A percentile compares a stretch with the other conserved stretches of the same genome.
Evolutionary conservation across 108 stramenopile species (phyloP).

Genomic region (Schizochytrium sp.): DNA sequence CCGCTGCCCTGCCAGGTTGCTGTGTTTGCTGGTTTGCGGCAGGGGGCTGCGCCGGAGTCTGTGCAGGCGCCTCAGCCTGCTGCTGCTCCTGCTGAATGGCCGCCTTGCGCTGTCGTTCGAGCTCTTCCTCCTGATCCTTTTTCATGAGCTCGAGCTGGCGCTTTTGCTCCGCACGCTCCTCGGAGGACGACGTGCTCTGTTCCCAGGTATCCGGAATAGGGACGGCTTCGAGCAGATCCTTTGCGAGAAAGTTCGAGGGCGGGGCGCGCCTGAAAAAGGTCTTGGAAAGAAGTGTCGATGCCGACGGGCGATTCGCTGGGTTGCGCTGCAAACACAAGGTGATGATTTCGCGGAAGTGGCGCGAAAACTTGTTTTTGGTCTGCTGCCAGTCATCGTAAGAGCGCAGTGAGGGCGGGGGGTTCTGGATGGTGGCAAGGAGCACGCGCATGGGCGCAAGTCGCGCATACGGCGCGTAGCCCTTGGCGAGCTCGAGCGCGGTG

Average conservation of each 20-base stretch:
- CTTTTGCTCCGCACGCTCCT: background rate
- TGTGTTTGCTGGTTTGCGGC: no score
- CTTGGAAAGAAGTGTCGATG: slow-evolving; percentile 36
- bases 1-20: no score
- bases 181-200: background rate
- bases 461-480: slow-evolving; percentile 95
- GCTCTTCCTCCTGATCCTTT: background rate
- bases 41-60: no score
- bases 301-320: slow-evolving; percentile 44
- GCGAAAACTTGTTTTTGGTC: background rate
- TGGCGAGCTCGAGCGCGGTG: slow-evolving; percentile 93
- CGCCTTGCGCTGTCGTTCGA: background rate
- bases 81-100: background rate
- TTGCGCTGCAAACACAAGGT: slow-evolving; percentile 44
- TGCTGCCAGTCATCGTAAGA: slow-evolving; percentile 60
- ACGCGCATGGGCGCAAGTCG: slow-evolving; percentile 92
- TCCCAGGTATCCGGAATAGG: slow-evolving; percentile 10
- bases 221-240: background rate
- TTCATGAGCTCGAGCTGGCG: background rate
- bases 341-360: slow-evolving; percentile 29
- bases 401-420: slow-evolving; percentile 79
- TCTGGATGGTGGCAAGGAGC: slow-evolving; percentile 81
- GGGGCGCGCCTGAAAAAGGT: slow-evolving; percentile 36
- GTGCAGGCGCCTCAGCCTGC: background rate
- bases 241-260: background rate